Evolutionary conservation across 2,329 filamentous ascomycete species (phyloP).

Genomic region (Colletotrichum tropicale): DNA sequence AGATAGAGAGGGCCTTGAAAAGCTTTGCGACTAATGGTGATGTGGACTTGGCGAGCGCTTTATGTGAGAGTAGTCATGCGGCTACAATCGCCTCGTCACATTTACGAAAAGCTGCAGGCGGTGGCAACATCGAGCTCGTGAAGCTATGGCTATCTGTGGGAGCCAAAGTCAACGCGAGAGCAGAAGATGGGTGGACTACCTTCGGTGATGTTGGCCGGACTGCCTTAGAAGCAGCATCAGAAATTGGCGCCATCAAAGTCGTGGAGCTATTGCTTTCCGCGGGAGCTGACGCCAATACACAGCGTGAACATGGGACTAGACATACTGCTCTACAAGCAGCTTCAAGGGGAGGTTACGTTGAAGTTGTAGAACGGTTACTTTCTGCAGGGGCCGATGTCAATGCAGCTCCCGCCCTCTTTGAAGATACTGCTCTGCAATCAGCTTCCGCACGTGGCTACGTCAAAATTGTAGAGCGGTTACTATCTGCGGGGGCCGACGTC

Average conservation of each 20-base stretch:
- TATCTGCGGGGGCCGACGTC: too few species aligned
- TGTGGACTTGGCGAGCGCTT: neutral
- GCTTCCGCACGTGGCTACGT: rapidly evolving
- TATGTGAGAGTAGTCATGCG: neutral
- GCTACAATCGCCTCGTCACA: rapidly evolving
- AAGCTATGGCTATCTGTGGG: neutral
- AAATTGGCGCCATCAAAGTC: rapidly evolving
- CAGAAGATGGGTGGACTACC: too few species aligned
- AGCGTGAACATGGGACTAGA: too few species aligned
- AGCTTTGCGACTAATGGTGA: neutral
- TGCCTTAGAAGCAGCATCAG: too few species aligned
- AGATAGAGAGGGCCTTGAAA: rapidly evolving
- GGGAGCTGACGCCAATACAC: too few species aligned
- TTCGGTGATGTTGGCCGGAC: too few species aligned
- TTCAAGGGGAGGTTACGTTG: too few species aligned
- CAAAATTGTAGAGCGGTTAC: rapidly evolving
- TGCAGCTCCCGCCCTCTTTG: too few species aligned
- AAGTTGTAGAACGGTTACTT: too few species aligned
- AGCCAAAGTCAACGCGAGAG: neutral
- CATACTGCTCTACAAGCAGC: too few species aligned
- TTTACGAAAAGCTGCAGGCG: rapidly evolving
- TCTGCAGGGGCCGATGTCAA: too few species aligned
- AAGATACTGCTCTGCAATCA: too few species aligned
- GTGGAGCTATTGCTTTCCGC: neutral
- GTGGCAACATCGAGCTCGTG: neutral